These are phyloP conservation scores for Excoecaria cochinchinensis DNA, from an alignment of 345 rosid genomes.

Conservation along the genomic window DNA sequence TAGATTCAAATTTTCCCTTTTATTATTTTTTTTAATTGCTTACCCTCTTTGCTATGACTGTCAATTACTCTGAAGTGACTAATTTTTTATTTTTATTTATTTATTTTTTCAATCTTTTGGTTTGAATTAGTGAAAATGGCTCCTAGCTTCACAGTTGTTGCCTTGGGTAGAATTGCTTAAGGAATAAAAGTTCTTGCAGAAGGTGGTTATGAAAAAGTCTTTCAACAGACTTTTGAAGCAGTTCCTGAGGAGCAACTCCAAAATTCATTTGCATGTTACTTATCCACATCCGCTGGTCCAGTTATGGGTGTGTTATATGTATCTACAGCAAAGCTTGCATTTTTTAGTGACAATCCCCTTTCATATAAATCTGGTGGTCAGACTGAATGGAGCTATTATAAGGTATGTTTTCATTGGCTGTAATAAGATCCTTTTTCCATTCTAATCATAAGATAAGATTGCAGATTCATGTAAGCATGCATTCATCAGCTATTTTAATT, in stretches of 20 bases:
- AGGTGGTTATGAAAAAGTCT: constrained; percentile 93
- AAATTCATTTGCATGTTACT: constrained; percentile 81
- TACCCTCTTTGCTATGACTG: neutral
- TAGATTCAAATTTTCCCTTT: neutral
- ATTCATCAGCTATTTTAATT: neutral
- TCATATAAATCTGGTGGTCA: constrained; percentile 70
- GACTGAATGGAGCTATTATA: constrained; percentile 81
- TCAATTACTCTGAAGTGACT: neutral
- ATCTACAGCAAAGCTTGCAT: constrained; percentile 76
- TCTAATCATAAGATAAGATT: neutral
- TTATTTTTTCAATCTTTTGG: neutral
- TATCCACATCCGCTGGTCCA: constrained; percentile 97
- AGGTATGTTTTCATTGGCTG: constrained; percentile 44
- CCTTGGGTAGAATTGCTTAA: constrained; percentile 86
- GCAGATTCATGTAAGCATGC: neutral
- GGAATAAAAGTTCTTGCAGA: constrained; percentile 89
- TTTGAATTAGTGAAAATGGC: constrained; percentile 74
- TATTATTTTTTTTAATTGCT: neutral
- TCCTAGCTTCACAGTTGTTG: constrained; percentile 90
- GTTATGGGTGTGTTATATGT: constrained; percentile 84
- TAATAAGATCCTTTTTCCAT: constrained; percentile 4
- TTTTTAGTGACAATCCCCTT: constrained; percentile 80
- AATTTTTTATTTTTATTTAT: neutral
- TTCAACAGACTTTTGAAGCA: constrained; percentile 69
- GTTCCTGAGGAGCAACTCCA: constrained; percentile 74